These are phyloP conservation scores for Candida boidinii DNA, from an alignment of 805 yeast species.

Conservation along the genomic window DNA sequence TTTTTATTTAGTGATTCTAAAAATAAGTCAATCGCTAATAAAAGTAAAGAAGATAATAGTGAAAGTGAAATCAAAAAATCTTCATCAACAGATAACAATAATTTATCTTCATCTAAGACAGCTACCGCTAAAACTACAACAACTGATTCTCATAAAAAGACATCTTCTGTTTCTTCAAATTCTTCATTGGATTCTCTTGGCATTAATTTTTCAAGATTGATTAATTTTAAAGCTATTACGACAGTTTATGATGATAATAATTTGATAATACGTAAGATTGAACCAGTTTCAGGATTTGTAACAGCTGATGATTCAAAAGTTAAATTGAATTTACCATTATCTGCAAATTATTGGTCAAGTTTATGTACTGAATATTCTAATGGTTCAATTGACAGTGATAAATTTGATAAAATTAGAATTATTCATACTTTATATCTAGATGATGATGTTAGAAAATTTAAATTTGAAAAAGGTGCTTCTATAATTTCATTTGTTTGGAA, in stretches of 20 bases:
- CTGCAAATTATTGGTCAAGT: slow-evolving; percentile 24
- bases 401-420: slow-evolving; percentile 16
- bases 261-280: slow-evolving; percentile 16
- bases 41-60: slow-evolving; percentile 17
- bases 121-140: neutral
- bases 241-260: slow-evolving; percentile 14
- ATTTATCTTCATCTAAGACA: neutral
- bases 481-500: slow-evolving; percentile 25
- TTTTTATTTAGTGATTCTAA: neutral
- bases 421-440: slow-evolving; percentile 21
- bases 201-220: slow-evolving; percentile 18
- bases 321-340: slow-evolving; percentile 21
- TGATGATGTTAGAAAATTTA: slow-evolving; percentile 17
- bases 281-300: slow-evolving; percentile 22
- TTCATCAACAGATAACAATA: slow-evolving; percentile 15
- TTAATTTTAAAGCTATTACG: slow-evolving; percentile 20
- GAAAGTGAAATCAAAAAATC: slow-evolving; percentile 8
- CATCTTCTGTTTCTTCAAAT: slow-evolving; percentile 13
- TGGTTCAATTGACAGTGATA: slow-evolving; percentile 16
- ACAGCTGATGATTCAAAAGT: slow-evolving; percentile 12
- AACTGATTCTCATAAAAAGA: slow-evolving; percentile 16
- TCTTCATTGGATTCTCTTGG: slow-evolving; percentile 4
- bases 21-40: neutral
- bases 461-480: slow-evolving; percentile 10
- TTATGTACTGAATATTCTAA: slow-evolving; percentile 22